Percentiles rank a stretch among this genome's conserved stretches.
Conservation (phyloP, 2,329 filamentous ascomycete genomes). For the Karstenula rhodostoma region DNA sequence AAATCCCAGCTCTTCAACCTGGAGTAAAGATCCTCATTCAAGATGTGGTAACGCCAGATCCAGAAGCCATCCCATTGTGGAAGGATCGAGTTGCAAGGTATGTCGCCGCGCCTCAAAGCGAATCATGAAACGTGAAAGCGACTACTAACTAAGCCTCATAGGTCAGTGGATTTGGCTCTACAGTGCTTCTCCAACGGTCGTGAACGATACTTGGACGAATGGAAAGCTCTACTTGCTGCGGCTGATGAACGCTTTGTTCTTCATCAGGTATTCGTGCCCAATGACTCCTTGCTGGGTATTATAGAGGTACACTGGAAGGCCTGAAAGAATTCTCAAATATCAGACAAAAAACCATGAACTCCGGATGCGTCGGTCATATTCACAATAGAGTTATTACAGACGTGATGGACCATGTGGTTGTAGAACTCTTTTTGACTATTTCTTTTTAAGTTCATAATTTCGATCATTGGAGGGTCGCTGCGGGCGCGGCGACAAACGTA, state of each 20-base stretch:
- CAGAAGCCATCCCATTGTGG: slow-evolving; percentile 19
- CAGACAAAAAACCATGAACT: neutral
- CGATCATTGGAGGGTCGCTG: neutral
- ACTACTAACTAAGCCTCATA: slow-evolving; percentile 13
- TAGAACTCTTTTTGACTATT: neutral
- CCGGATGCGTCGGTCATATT: neutral
- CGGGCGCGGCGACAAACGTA: slow-evolving; percentile 3
- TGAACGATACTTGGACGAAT: slow-evolving; percentile 24
- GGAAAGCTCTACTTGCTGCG: slow-evolving; percentile 23
- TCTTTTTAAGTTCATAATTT: neutral
- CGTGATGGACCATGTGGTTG: neutral
- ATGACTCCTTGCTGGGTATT: slow-evolving; percentile 20
- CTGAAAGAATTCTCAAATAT: slow-evolving; percentile 9
- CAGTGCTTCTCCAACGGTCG: slow-evolving; percentile 20
- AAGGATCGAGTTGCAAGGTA: slow-evolving; percentile 21
- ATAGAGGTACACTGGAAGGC: slow-evolving; percentile 22
- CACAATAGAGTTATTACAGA: slow-evolving; percentile 1
- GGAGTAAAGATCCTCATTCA: slow-evolving; percentile 24
- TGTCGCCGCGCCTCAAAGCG: slow-evolving; percentile 2
- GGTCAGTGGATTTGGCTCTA: slow-evolving; percentile 23
- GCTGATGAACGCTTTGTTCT: slow-evolving; percentile 24
- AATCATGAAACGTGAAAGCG: slow-evolving; percentile 4
- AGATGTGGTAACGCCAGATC: slow-evolving; percentile 24
- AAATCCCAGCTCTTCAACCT: slow-evolving; percentile 21
- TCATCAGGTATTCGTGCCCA: slow-evolving; percentile 21